These are phyloP conservation scores for Coemansia sp. DNA, from an alignment of 192 early-diverging fungal genomes.

Conservation along the genomic window DNA sequence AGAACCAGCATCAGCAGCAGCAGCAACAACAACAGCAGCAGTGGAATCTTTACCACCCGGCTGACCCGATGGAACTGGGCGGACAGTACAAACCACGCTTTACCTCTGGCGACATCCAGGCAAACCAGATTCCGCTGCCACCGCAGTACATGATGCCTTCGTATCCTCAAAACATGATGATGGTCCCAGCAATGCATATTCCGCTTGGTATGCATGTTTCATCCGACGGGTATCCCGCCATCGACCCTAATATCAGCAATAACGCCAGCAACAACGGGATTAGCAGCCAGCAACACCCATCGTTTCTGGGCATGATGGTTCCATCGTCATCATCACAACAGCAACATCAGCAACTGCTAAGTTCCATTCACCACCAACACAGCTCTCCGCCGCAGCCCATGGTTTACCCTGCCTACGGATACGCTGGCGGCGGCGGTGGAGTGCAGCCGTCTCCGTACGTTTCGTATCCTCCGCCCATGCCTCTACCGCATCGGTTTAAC, in stretches of 20 bases:
- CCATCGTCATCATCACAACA: not conserved
- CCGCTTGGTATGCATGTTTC: conserved; percentile 1
- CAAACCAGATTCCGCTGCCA: not conserved
- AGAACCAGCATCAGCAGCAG: not conserved
- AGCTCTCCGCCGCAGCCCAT: not conserved
- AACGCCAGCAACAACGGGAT: not conserved
- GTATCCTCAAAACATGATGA: conserved; percentile 8
- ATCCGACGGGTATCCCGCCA: not conserved
- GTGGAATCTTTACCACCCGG: not conserved
- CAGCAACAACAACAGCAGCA: conserved; percentile 11
- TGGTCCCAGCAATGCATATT: conserved; percentile 2
- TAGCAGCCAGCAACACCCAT: not conserved
- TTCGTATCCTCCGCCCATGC: not conserved
- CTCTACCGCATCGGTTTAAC: not conserved
- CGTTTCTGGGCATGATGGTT: conserved; percentile 4
- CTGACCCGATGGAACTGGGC: not conserved
- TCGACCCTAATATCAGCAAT: not conserved
- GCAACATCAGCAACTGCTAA: not conserved
- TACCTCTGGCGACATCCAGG: not conserved
- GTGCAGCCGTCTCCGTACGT: conserved; percentile 8
- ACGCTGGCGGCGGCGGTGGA: not conserved
- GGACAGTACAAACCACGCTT: not conserved
- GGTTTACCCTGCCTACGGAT: conserved; percentile 2
- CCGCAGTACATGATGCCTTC: conserved; percentile 14
- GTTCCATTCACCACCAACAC: not conserved